Conservation (phyloP, 2,329 filamentous ascomycete genomes). For the Ceratocystiopsis brevicomis region DNA sequence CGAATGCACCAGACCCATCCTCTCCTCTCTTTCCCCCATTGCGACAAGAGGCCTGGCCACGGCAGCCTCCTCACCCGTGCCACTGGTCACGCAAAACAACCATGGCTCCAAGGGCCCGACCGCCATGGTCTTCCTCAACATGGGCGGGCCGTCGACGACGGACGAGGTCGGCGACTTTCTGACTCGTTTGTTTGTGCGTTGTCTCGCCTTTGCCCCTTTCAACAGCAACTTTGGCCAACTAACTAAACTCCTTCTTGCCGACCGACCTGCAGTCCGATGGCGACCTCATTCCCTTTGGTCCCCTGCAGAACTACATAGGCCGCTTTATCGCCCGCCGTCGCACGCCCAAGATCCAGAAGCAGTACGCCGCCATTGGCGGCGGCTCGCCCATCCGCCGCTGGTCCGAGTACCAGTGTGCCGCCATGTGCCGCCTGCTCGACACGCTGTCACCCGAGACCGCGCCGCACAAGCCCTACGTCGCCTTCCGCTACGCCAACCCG, state of each 20-base stretch:
- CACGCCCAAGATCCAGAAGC: constrained; percentile 91
- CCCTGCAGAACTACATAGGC: constrained; percentile 76
- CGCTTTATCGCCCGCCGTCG: constrained; percentile 69
- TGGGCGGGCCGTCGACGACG: constrained; percentile 84
- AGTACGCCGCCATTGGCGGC: constrained; percentile 87
- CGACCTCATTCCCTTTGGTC: constrained; percentile 88
- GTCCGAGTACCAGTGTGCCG: constrained; percentile 82
- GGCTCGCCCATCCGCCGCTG: constrained; percentile 97
- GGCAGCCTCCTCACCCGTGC: constrained; percentile 24
- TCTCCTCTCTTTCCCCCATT: not conserved
- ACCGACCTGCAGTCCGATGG: constrained; percentile 55
- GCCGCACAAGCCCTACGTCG: constrained; percentile 92
- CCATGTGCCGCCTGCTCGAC: constrained; percentile 97
- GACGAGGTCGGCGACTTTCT: constrained; percentile 80
- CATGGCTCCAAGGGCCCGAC: constrained; percentile 60
- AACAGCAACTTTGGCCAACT: too few species aligned
- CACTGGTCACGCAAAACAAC: constrained; percentile 63
- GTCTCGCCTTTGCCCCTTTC: too few species aligned
- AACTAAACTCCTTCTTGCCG: too few species aligned
- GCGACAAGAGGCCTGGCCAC: constrained; percentile 35
- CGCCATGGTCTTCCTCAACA: constrained; percentile 97
- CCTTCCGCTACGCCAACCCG: constrained; percentile 86
- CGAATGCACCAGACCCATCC: not conserved
- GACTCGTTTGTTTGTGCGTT: constrained; percentile 70
- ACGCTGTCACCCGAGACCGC: constrained; percentile 79